phyloP scores from a whole-genome alignment of 805 yeast species.

The Starmera pachycereana region DNA sequence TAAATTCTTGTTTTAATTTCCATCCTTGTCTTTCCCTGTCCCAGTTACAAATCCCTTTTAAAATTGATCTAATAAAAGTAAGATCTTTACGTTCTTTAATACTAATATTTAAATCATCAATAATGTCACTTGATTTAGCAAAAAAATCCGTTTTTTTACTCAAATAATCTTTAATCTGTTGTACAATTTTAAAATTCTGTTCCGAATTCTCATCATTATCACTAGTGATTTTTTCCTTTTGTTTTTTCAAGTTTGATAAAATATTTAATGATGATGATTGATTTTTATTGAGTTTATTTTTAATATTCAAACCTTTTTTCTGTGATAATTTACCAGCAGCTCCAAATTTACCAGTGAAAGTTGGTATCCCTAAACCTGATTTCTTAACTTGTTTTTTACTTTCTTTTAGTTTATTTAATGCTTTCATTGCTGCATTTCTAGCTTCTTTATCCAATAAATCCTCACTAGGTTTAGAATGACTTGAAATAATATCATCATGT shows the following conservation, averaged over 20 bases:
- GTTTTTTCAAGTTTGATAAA: conserved; percentile 35
- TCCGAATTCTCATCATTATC: background rate
- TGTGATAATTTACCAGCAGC: conserved; percentile 52
- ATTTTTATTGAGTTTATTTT: conserved; percentile 8
- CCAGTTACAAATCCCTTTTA: conserved; percentile 63
- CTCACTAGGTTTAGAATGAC: conserved; percentile 25
- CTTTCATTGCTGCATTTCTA: conserved; percentile 40
- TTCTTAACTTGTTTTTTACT: conserved; percentile 36
- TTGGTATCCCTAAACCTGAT: conserved; percentile 66
- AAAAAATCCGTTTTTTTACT: conserved; percentile 23
- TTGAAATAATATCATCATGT: conserved; percentile 68
- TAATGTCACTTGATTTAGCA: conserved; percentile 41
- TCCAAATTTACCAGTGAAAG: conserved; percentile 95
- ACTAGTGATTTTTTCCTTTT: conserved; percentile 14
- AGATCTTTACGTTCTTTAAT: conserved; percentile 44
- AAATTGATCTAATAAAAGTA: conserved; percentile 53
- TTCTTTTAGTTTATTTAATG: conserved; percentile 44
- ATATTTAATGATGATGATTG: conserved; percentile 36
- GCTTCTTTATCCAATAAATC: conserved; percentile 49
- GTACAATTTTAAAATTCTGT: conserved; percentile 18
- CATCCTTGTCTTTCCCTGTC: conserved; percentile 48
- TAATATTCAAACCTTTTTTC: conserved; percentile 5
- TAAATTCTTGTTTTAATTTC: conserved; percentile 49
- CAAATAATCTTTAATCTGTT: conserved; percentile 31
- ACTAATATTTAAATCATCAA: conserved; percentile 25